These are phyloP conservation scores for Saxophila tyrrhenica DNA, from an alignment of 495 filamentous ascomycete species.

Conservation along the genomic window DNA sequence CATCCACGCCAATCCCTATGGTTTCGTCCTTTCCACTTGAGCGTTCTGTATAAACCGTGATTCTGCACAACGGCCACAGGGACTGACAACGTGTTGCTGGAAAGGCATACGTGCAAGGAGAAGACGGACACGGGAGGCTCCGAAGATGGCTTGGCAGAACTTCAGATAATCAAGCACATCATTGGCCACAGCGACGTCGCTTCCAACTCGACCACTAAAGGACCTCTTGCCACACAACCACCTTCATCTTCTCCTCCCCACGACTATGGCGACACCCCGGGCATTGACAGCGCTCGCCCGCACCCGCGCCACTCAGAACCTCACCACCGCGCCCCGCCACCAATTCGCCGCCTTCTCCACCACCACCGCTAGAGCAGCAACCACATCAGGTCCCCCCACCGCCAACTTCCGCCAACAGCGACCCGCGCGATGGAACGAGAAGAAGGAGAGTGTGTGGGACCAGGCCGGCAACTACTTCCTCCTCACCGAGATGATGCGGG, in stretches of 20 bases:
- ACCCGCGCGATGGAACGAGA: slow-evolving; percentile 58
- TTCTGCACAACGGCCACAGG: too few relatives aligned
- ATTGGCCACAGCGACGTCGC: background rate
- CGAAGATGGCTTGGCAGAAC: too few relatives aligned
- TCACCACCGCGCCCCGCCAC: background rate
- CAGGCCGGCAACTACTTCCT: slow-evolving; percentile 87
- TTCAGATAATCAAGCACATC: too few relatives aligned
- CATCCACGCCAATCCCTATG: too few relatives aligned
- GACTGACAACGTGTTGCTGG: too few relatives aligned
- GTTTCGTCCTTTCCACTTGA: too few relatives aligned
- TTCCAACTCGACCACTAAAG: background rate
- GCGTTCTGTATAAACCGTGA: too few relatives aligned
- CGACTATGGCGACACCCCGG: slow-evolving; percentile 22
- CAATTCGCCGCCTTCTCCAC: slow-evolving; percentile 44
- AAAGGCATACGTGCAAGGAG: too few relatives aligned
- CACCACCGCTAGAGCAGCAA: slow-evolving; percentile 50
- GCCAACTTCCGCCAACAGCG: slow-evolving; percentile 62
- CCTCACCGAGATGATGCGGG: slow-evolving; percentile 84
- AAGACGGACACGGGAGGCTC: too few relatives aligned
- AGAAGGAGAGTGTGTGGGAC: slow-evolving; percentile 59
- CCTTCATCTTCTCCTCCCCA: background rate
- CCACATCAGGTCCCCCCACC: slow-evolving; percentile 64
- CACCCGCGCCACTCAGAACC: background rate
- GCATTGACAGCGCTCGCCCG: slow-evolving; percentile 28
- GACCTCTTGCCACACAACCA: background rate